Percentiles rank a stretch among this genome's conserved stretches.
Evolutionary conservation across 345 rosid species (phyloP).

Genomic region (Carallia pectinifolia): DNA sequence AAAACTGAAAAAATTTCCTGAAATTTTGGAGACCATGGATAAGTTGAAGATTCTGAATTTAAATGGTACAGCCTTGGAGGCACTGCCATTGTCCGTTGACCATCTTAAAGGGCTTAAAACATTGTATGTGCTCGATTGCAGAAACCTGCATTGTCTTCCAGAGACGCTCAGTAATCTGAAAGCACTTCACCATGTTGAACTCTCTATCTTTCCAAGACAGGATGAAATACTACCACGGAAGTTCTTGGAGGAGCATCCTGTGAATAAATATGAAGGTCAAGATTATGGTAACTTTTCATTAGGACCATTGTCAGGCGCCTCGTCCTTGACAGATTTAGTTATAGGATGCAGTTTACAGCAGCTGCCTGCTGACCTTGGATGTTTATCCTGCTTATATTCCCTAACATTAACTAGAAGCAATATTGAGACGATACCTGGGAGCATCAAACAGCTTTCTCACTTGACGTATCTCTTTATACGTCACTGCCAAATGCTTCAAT

Average conservation of each 20-base stretch:
- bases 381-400: not conserved
- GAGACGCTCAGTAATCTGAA: not conserved
- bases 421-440: conserved; percentile 1
- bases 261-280: too few relatives aligned
- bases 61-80: conserved; percentile 4
- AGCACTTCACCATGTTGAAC: too few relatives aligned
- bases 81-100: not conserved
- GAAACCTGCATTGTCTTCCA: conserved; percentile 14
- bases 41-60: not conserved
- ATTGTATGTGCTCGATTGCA: conserved; percentile 4
- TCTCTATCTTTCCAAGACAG: not conserved
- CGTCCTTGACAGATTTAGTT: not conserved
- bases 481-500: conserved; percentile 7
- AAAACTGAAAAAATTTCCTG: not conserved
- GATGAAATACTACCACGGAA: not conserved
- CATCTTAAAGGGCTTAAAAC: not conserved
- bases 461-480: too few relatives aligned
- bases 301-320: not conserved
- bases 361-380: conserved; percentile 1
- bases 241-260: too few relatives aligned
- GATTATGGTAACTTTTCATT: too few relatives aligned
- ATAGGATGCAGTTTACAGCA: not conserved
- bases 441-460: conserved; percentile 13
- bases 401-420: not conserved
- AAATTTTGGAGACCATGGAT: not conserved